Conservation (phyloP, 805 yeast genomes). For the Barnettozyma vustinii region DNA sequence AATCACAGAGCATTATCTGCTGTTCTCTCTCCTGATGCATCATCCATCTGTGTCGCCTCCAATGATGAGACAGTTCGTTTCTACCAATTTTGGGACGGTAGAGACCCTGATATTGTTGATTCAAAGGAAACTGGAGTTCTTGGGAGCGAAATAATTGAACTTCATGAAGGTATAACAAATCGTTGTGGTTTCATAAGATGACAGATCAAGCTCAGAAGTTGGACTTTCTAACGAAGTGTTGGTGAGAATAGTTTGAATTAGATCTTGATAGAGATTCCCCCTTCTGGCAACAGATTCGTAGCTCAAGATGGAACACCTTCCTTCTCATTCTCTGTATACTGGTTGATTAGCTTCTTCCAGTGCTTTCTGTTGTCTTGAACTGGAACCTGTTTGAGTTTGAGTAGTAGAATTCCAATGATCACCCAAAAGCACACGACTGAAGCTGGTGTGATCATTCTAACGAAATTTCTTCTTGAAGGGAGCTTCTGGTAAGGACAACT, state of each 20-base stretch:
- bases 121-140: slow-evolving; percentile 41
- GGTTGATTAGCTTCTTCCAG: slow-evolving; percentile 54
- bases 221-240: neutral
- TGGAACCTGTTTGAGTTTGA: slow-evolving; percentile 60
- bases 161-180: slow-evolving; percentile 47
- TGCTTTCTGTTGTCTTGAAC: slow-evolving; percentile 63
- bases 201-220: neutral
- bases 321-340: slow-evolving; percentile 55
- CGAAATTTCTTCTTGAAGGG: slow-evolving; percentile 50
- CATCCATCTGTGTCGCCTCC: slow-evolving; percentile 64
- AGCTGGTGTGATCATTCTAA: slow-evolving; percentile 63
- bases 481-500: slow-evolving; percentile 70
- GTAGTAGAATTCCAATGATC: slow-evolving; percentile 43
- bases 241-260: neutral
- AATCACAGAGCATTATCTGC: slow-evolving; percentile 62
- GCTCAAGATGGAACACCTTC: slow-evolving; percentile 81
- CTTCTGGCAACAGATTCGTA: neutral
- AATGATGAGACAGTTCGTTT: slow-evolving; percentile 76
- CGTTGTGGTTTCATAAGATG: slow-evolving; percentile 26
- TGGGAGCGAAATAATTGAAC: slow-evolving; percentile 54
- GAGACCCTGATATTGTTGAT: slow-evolving; percentile 30
- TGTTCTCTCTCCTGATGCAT: slow-evolving; percentile 57
- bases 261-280: neutral
- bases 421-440: slow-evolving; percentile 50
- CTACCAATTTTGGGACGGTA: slow-evolving; percentile 62